Conservation (phyloP, 2,329 filamentous ascomycete genomes). For the Neofusicoccum ribis region DNA sequence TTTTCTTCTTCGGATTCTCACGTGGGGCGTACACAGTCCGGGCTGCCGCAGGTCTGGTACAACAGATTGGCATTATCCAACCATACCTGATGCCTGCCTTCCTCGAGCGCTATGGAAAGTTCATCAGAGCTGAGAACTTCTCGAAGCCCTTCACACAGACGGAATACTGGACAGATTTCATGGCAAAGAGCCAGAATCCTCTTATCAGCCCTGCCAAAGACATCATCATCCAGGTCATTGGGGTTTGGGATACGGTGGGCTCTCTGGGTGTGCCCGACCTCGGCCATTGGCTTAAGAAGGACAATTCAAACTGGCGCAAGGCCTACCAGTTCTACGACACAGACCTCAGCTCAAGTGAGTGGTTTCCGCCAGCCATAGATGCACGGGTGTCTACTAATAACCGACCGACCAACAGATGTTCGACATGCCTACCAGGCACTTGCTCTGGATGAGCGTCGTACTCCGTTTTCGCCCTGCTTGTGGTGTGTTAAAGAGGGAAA, state of each 20-base stretch:
- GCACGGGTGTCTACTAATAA: no score
- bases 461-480: slow-evolving; percentile 53
- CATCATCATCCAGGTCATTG: slow-evolving; percentile 43
- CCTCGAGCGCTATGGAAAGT: slow-evolving; percentile 31
- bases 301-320: slow-evolving; percentile 17
- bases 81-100: slow-evolving; percentile 47
- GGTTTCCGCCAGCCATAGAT: background rate
- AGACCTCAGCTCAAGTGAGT: slow-evolving; percentile 6
- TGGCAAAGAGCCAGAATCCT: background rate
- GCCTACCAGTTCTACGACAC: slow-evolving; percentile 19
- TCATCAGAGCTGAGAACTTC: background rate
- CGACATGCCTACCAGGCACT: slow-evolving; percentile 59
- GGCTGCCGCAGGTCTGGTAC: slow-evolving; percentile 44
- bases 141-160: background rate
- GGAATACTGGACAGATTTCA: background rate
- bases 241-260: slow-evolving; percentile 48
- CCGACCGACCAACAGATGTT: slow-evolving; percentile 29
- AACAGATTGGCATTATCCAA: slow-evolving; percentile 50
- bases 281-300: background rate
- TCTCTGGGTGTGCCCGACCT: background rate
- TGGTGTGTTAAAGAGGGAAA: slow-evolving; percentile 45
- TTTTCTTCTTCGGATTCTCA: slow-evolving; percentile 48
- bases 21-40: slow-evolving; percentile 46
- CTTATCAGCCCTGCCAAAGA: background rate
- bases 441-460: slow-evolving; percentile 54